A percentile compares a stretch with the other conserved stretches of the same genome.
Conservation (phyloP, 192 early-diverging fungal species). For the Coemansia erecta region DNA sequence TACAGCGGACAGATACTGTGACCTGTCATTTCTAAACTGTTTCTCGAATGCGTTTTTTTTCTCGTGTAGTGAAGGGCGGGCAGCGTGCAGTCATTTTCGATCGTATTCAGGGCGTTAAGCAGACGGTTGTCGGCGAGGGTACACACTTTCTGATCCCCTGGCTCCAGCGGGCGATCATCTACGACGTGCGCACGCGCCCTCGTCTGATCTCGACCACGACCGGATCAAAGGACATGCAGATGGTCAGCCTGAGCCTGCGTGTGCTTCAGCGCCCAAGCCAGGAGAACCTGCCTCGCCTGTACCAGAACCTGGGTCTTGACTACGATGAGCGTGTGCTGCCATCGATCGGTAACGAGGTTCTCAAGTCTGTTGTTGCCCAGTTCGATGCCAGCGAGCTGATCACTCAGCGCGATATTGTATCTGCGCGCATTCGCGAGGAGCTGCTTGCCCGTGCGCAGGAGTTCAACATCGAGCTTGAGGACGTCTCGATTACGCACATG, state of each 20-base stretch:
- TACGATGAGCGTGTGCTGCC: constrained; percentile 98
- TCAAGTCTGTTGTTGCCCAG: constrained; percentile 97
- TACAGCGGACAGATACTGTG: too few species aligned
- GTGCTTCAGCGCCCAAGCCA: constrained; percentile 87
- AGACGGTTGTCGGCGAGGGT: constrained; percentile 79
- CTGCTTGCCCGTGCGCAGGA: constrained; percentile 88
- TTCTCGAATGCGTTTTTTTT: not conserved
- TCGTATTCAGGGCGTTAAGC: constrained; percentile 86
- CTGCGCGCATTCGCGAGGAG: constrained; percentile 88
- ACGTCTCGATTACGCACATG: constrained; percentile 98
- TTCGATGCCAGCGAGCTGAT: constrained; percentile 98
- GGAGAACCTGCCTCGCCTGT: constrained; percentile 73
- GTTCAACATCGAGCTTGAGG: constrained; percentile 94
- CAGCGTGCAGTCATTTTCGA: constrained; percentile 97
- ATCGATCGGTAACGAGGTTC: constrained; percentile 98
- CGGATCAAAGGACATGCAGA: constrained; percentile 99
- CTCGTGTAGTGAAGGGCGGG: constrained; percentile 83
- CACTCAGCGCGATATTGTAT: constrained; percentile 96
- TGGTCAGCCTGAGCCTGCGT: constrained; percentile 90
- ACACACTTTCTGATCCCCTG: constrained; percentile 98
- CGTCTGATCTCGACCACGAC: constrained; percentile 98
- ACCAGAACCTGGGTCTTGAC: constrained; percentile 88
- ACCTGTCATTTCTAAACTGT: not conserved
- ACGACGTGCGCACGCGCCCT: constrained; percentile 92
- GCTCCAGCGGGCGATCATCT: constrained; percentile 86